phyloP scores from a whole-genome alignment of 257 asterid genomes.

The Leonotis leonurus region DNA sequence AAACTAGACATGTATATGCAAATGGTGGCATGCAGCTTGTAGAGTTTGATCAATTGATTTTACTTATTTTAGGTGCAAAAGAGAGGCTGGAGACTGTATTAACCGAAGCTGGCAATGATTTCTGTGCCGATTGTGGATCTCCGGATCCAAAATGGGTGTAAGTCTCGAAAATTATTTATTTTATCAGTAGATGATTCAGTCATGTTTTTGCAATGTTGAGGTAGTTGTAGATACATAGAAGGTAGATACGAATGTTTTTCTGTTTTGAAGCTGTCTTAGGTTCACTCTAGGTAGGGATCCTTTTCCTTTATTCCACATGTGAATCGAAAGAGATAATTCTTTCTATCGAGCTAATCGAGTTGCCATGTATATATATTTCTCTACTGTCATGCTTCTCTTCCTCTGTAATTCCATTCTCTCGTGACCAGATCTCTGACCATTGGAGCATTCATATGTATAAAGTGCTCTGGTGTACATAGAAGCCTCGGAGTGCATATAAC shows the following conservation, averaged over 20 bases:
- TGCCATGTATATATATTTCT: neutral
- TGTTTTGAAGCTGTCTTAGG: neutral
- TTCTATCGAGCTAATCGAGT: no score
- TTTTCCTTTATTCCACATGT: neutral
- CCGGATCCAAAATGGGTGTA: conserved; percentile 98
- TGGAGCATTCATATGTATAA: conserved; percentile 83
- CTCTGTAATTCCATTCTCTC: no score
- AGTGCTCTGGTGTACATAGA: conserved; percentile 92
- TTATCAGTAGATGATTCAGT: no score
- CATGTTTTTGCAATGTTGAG: neutral
- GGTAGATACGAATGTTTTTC: no score
- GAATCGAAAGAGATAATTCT: neutral
- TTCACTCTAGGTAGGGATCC: neutral
- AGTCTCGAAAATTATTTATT: conserved; percentile 22
- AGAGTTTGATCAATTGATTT: conserved; percentile 3
- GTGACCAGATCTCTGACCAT: conserved; percentile 57
- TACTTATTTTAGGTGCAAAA: conserved; percentile 38
- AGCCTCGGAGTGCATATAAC: conserved; percentile 94
- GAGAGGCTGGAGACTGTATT: conserved; percentile 57
- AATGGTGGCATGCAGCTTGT: neutral
- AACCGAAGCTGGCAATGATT: conserved; percentile 54
- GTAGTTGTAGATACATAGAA: neutral
- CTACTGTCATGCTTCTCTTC: no score
- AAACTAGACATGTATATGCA: neutral
- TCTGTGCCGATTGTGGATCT: conserved; percentile 91